These are phyloP conservation scores for Chlorella sp. DNA, from an alignment of 139 green algal genomes.

Conservation along the genomic window DNA sequence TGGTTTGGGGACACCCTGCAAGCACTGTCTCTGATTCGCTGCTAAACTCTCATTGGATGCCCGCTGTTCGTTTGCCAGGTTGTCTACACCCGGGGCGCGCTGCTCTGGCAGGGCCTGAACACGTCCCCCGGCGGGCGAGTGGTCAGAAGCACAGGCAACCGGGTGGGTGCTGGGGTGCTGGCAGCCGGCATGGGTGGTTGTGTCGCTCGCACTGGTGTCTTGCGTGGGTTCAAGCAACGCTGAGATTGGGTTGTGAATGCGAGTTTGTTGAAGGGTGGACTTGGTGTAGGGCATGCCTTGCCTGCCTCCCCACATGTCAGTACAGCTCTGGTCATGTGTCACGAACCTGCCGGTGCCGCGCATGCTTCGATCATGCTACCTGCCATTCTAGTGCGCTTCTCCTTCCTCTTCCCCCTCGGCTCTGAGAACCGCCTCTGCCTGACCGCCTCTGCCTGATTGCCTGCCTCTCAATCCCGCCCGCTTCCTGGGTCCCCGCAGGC, in stretches of 20 bases:
- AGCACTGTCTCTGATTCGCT: neutral
- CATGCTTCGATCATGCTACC: no score
- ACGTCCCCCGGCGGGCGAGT: neutral
- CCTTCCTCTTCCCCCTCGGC: neutral
- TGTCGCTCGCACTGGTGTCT: no score
- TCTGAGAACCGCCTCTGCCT: no score
- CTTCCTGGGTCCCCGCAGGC: neutral
- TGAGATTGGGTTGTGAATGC: no score
- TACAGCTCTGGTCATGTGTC: neutral
- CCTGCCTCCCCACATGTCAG: neutral
- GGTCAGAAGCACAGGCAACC: neutral
- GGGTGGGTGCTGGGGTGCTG: neutral
- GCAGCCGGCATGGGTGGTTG: no score
- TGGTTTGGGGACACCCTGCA: no score
- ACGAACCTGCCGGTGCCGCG: no score
- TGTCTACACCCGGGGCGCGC: conserved; percentile 8
- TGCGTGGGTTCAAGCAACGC: no score
- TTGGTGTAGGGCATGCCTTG: no score
- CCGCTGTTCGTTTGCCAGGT: neutral
- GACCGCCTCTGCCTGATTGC: no score
- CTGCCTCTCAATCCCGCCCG: neutral
- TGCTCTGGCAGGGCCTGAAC: conserved; percentile 8
- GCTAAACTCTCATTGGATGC: no score
- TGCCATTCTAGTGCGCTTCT: neutral
- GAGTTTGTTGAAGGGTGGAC: no score